These are phyloP conservation scores for Uronychia setigera DNA, from an alignment of 73 alveolate species.

Conservation along the genomic window DNA sequence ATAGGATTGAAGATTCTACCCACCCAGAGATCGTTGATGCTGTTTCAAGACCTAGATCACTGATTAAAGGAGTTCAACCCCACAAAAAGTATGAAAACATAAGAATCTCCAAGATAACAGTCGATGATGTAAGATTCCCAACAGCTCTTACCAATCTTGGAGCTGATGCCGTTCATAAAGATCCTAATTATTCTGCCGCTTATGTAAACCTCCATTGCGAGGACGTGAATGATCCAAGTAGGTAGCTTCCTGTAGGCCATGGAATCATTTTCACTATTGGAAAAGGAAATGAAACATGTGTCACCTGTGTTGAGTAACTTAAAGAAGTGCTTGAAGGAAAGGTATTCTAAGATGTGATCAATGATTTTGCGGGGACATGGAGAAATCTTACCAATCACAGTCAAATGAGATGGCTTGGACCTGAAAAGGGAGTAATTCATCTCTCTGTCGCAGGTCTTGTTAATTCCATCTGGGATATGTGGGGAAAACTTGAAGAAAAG, in stretches of 20 bases:
- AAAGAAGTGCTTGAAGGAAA: too few species aligned
- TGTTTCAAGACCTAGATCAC: background rate
- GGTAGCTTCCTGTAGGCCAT: background rate
- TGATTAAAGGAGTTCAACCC: background rate
- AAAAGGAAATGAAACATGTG: too few species aligned
- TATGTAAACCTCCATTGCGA: background rate
- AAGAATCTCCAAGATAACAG: background rate
- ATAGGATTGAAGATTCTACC: background rate
- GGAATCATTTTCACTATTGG: background rate
- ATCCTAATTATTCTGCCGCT: background rate
- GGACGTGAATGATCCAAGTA: background rate
- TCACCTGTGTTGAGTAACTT: too few species aligned
- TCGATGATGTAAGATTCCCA: background rate
- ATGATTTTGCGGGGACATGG: too few species aligned
- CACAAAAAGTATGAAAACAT: background rate
- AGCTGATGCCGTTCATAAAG: background rate
- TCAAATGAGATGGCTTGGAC: background rate
- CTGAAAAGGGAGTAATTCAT: background rate
- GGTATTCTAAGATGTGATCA: too few species aligned
- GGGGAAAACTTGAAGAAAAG: background rate
- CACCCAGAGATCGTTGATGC: background rate
- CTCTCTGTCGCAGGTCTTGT: background rate
- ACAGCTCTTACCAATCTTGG: background rate
- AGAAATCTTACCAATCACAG: too few species aligned
- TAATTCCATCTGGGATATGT: background rate